Evolutionary conservation across 2,329 filamentous ascomycete species (phyloP), one percentile per base, ranked within the genome.

Genomic region (Stachybotrys chartarum): DNA sequence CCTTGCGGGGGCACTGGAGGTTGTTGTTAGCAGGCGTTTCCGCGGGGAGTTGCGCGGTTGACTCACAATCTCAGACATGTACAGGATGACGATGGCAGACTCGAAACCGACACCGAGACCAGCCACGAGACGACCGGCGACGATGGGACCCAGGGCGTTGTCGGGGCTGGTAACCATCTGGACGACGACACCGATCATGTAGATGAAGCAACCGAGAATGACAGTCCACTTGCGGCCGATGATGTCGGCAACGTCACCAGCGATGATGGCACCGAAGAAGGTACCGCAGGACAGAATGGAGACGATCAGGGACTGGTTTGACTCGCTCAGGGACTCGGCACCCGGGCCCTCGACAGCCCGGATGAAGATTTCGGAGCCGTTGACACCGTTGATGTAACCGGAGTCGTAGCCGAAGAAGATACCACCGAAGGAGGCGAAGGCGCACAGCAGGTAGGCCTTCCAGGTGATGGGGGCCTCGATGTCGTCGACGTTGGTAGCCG

Each of bases 401-500:
- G 86, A 88, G 65, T 91, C 88, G 72, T 88, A 91, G 52, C 88
- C 88, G 72, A 90, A 88, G 75, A 90, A 87, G 72, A 90, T 87
- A 70, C 83, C 85, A 65, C 85, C 85, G 58, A 88, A 87, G 39
- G 85, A 83, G 57, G 85, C 85, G 60, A 88, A 88, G 60, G 83
- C 85, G 70, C 85, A 88, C 66, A 88, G 80, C 52, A 86, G 58
- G 70, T 88, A 88, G 55, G 85, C 85, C 75, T 85, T 84, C 72
- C 82, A 72, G 60, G 85, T 88, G 63, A 88, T 80, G 62, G 85
- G 84, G 12, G 85, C 85, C 76, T 88, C 85, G 66, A 87, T 79
- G 59, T 79, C 76, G 61, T 76, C 74, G 59, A 85, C 73, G 69
- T 86, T 79, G 58, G 73, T 64, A 59, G 78, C 76, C 55, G 70